Evolutionary conservation across 306 rosid species (phyloP).

Genomic region (Prosopis cineraria): DNA sequence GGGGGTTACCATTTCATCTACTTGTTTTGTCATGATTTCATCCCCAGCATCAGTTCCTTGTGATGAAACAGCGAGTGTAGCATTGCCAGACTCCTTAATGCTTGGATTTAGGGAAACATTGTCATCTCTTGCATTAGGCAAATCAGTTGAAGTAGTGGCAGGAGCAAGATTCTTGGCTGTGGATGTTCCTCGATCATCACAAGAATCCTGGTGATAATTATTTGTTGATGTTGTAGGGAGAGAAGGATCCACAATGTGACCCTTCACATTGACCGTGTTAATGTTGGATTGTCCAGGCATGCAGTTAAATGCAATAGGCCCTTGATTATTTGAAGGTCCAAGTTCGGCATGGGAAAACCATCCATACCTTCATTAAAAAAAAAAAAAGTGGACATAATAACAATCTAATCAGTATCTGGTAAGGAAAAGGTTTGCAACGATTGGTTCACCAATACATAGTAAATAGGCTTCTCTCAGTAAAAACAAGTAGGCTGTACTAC

Average conservation of each 20-base stretch:
- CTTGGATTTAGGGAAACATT: slow-evolving; percentile 34
- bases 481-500: slow-evolving; percentile 10
- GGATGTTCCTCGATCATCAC: slow-evolving; percentile 48
- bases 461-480: slow-evolving; percentile 8
- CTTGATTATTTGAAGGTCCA: slow-evolving; percentile 46
- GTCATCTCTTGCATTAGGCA: slow-evolving; percentile 43
- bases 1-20: slow-evolving; percentile 64
- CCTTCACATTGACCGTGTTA: slow-evolving; percentile 43
- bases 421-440: slow-evolving; percentile 17
- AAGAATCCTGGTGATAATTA: slow-evolving; percentile 46
- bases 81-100: slow-evolving; percentile 46
- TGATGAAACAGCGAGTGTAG: slow-evolving; percentile 43
- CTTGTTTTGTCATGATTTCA: slow-evolving; percentile 48
- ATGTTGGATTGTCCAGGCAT: slow-evolving; percentile 49
- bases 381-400: slow-evolving; percentile 34
- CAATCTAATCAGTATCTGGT: slow-evolving; percentile 12
- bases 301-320: slow-evolving; percentile 50
- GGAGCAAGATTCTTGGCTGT: slow-evolving; percentile 37
- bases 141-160: slow-evolving; percentile 37
- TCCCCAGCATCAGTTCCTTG: slow-evolving; percentile 48
- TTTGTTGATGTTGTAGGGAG: slow-evolving; percentile 40
- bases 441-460: slow-evolving; percentile 4
- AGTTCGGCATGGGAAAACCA: slow-evolving; percentile 69
- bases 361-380: slow-evolving; percentile 77
- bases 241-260: slow-evolving; percentile 40